A percentile compares a stretch with the other conserved stretches of the same genome.
Conservation (phyloP, 129 eudicot species). For the Pulicaria dysenterica region DNA sequence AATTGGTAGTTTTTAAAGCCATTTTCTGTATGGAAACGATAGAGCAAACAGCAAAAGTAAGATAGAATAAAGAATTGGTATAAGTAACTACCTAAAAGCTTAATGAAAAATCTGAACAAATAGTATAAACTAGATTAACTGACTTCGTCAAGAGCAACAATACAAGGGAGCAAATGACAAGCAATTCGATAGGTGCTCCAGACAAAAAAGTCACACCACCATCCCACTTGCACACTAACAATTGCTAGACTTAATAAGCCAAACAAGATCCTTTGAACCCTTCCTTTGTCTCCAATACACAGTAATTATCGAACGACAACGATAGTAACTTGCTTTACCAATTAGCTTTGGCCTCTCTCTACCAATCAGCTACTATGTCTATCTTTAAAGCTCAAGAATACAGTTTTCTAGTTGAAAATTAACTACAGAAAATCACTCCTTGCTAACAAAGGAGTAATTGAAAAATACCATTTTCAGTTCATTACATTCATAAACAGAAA, state of each 20-base stretch:
- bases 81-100: background rate
- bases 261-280: background rate
- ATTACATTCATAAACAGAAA: background rate
- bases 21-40: background rate
- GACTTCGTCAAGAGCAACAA: background rate
- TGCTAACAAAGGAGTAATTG: no score
- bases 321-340: background rate
- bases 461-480: slow-evolving; percentile 4
- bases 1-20: background rate
- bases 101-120: background rate
- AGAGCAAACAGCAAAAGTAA: background rate
- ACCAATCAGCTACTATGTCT: no score
- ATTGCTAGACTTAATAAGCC: background rate
- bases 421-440: background rate
- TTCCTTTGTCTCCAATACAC: background rate
- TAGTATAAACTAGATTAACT: background rate
- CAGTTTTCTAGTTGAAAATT: no score
- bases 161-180: background rate
- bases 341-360: background rate
- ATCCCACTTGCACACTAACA: background rate
- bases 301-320: background rate
- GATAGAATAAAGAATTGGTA: background rate
- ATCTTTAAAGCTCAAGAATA: no score
- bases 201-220: background rate
- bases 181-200: background rate